Conservation (phyloP, 768 basidiomycete species). For the Mycena leptocephala region DNA sequence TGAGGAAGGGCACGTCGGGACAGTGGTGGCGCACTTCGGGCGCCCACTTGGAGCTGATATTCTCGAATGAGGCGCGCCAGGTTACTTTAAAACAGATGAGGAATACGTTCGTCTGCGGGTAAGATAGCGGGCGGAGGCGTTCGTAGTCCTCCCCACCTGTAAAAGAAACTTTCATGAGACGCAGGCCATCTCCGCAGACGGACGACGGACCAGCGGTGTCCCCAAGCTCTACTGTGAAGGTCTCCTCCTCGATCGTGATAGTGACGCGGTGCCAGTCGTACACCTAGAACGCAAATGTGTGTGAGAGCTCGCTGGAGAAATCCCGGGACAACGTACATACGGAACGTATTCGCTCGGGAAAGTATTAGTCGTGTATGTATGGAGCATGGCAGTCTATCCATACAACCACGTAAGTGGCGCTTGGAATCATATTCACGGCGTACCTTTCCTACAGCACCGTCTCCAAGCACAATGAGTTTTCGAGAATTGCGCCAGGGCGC, state of each 20-base stretch:
- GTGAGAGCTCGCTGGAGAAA: conserved; percentile 37
- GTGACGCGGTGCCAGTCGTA: conserved; percentile 99
- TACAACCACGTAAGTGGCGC: no score
- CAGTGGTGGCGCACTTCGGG: conserved; percentile 99
- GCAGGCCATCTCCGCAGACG: background rate
- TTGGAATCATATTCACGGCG: background rate
- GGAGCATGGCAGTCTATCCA: conserved; percentile 92
- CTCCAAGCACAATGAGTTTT: background rate
- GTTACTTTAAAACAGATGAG: conserved; percentile 99
- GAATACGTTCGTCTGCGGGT: no score
- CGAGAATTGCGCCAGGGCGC: background rate
- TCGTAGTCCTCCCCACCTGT: conserved; percentile 99
- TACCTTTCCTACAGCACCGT: background rate
- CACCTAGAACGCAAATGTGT: conserved; percentile 66
- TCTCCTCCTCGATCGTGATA: conserved; percentile 99
- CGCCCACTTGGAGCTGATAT: conserved; percentile 99
- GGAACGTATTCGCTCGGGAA: conserved; percentile 99
- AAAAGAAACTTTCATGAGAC: conserved; percentile 13
- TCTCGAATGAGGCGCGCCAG: conserved; percentile 97
- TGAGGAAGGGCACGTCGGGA: conserved; percentile 98
- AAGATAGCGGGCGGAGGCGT: no score
- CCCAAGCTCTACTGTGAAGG: conserved; percentile 97
- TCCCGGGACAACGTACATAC: conserved; percentile 74
- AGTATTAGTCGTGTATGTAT: conserved; percentile 98
- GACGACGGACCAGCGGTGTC: conserved; percentile 94